Conservation (phyloP, 306 rosid genomes). For the Gillenia trifoliata region DNA sequence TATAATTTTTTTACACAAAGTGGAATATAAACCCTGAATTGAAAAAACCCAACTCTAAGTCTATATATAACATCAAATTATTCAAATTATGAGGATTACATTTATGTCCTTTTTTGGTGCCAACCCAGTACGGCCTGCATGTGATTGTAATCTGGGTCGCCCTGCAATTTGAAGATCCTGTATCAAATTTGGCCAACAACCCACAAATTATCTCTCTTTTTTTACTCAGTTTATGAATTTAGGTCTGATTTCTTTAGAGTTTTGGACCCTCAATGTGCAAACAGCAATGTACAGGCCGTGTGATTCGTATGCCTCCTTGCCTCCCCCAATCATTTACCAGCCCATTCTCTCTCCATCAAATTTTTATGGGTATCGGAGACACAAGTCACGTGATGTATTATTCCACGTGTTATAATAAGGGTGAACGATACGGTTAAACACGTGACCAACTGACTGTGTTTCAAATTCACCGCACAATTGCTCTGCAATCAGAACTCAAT, state of each 20-base stretch:
- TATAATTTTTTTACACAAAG: not conserved
- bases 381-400: no score
- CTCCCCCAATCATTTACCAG: conserved; percentile 27
- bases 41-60: not conserved
- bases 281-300: conserved; percentile 11
- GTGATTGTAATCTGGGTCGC: conserved; percentile 7
- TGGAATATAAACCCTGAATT: not conserved
- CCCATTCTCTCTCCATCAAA: conserved; percentile 16
- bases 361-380: not conserved
- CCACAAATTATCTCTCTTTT: conserved; percentile 9
- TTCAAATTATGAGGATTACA: not conserved
- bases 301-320: conserved; percentile 26
- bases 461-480: not conserved
- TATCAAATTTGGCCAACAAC: conserved; percentile 23
- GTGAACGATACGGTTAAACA: no score
- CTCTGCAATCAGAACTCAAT: conserved; percentile 12
- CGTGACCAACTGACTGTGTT: no score
- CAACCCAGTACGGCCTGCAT: conserved; percentile 6
- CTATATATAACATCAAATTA: conserved; percentile 9
- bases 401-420: no score
- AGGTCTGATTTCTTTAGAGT: not conserved
- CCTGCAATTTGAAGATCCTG: conserved; percentile 23
- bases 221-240: not conserved
- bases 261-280: not conserved
- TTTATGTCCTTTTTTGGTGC: not conserved